Evolutionary conservation across 345 rosid species (phyloP), one percentile per base, ranked within the genome.

Genomic region (Physaria fendleri): DNA sequence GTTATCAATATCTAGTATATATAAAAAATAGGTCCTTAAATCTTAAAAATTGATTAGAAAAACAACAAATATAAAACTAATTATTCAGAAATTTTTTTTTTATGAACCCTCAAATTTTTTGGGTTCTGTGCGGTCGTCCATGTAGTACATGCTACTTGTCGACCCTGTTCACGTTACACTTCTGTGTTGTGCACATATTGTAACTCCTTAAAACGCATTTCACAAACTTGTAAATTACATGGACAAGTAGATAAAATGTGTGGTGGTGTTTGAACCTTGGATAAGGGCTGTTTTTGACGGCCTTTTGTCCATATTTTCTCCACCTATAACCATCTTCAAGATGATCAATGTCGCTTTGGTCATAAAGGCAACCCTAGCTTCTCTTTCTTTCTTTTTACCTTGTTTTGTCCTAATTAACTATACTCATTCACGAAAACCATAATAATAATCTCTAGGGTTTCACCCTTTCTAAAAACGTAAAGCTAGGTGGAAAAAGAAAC

Each of bases 261-360:
- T 24, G 16, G 4, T n/a, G n/a, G n/a, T n/a, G 6, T 13, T 23
- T 32, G 5, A 69, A 85, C 88, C 91, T 84, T 59, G 91, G 88
- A 65, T 71, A 80, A 60, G 85, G 79, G 50, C 90, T 87, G 34
- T 87, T 80, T 64, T 87, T 84, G 32, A 86, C 90, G 23, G 95
- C 90, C 22, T 86, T 86, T 62, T 86, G 95, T 65, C 95, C 95
- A 56, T 86, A 86, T 68, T 86, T 86, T 76, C 95, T 81, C 90
- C 95, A 87, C 54, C 88, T 73, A 48, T 82, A 87, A 29, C 95
- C 95, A 73, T 87, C 91, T 79, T 84, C 95, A 21, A 87, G 88
- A 72, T 82, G 81, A 78, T 87, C 95, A 30, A 83, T 68, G 18
- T 87, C 95, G 37, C 79, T 87, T 79, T 87, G 16, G 95, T 87